These are phyloP conservation scores for Tetramitus jugosus DNA, from an alignment of 208 protist genomes.

Conservation along the genomic window DNA sequence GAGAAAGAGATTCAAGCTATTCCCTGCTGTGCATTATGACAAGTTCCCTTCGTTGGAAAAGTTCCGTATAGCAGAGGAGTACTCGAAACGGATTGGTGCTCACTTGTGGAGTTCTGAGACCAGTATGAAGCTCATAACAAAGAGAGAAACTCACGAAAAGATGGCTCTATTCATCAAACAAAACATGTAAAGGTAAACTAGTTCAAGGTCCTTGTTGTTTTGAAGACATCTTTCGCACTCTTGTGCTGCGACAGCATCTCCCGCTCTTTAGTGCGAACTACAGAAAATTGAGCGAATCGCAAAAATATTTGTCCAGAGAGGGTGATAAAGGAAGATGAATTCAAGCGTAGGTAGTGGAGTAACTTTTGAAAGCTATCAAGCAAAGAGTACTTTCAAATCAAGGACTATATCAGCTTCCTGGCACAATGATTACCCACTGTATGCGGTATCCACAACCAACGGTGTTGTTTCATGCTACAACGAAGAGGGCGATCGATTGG, in stretches of 20 bases:
- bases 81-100: background rate
- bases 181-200: background rate
- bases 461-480: conserved; percentile 4
- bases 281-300: too few relatives aligned
- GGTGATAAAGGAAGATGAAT: too few relatives aligned
- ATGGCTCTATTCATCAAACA: background rate
- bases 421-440: background rate
- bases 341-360: too few relatives aligned
- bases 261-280: too few relatives aligned
- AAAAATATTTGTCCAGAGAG: too few relatives aligned
- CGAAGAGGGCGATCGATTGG: background rate
- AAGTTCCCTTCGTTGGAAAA: background rate
- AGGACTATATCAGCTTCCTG: background rate
- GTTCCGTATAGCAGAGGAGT: background rate
- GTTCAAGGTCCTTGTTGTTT: too few relatives aligned
- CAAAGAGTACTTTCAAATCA: background rate
- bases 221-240: too few relatives aligned
- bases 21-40: background rate
- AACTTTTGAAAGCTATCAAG: background rate
- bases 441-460: background rate
- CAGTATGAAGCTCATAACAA: background rate
- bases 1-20: conserved; percentile 1
- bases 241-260: too few relatives aligned
- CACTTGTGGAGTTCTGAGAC: background rate
- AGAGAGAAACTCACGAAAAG: background rate